These are phyloP conservation scores for Fraxinus excelsior DNA, from an alignment of 257 asterid species.

Conservation along the genomic window DNA sequence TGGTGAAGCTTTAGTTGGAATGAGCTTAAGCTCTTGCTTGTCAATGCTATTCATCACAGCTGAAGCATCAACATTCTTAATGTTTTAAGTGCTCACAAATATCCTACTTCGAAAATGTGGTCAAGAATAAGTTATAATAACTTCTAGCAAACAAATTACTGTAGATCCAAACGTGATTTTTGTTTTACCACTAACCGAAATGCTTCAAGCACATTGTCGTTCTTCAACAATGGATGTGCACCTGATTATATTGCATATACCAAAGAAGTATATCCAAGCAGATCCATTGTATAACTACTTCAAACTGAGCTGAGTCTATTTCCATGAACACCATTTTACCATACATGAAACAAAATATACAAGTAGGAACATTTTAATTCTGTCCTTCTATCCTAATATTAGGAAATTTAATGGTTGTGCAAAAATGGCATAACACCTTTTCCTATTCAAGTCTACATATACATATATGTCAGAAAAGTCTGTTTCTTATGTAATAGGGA, in stretches of 20 bases:
- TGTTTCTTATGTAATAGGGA: neutral
- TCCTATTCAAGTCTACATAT: neutral
- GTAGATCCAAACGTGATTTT: neutral
- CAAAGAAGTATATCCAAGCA: neutral
- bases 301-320: neutral
- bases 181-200: neutral
- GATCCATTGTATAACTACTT: neutral
- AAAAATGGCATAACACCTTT: neutral
- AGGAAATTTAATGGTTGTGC: neutral
- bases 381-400: neutral
- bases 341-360: neutral
- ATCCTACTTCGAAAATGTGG: neutral
- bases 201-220: neutral
- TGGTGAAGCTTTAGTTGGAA: neutral
- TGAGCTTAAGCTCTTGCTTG: neutral
- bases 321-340: neutral
- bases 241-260: neutral
- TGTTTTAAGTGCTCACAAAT: neutral
- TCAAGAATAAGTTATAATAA: neutral
- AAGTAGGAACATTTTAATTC: neutral
- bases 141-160: slow-evolving; percentile 1
- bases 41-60: neutral
- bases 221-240: neutral
- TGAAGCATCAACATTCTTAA: neutral
- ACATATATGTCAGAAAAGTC: neutral